A percentile compares a stretch with the other conserved stretches of the same genome.
Conservation (phyloP, 257 asterid species). For the Solanum clarkiae region DNA sequence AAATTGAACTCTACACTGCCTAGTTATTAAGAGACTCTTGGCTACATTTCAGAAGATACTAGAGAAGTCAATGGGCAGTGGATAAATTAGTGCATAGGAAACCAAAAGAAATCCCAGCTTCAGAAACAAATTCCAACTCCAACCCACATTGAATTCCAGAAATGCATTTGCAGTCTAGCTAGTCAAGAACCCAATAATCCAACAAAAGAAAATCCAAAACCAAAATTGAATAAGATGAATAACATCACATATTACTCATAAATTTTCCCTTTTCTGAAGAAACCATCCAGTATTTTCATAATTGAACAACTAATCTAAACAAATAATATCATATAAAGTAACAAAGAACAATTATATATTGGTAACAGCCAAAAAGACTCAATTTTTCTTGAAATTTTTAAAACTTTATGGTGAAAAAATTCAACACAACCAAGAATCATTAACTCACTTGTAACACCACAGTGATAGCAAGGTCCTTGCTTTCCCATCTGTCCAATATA, state of each 20-base stretch:
- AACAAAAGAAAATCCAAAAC: not conserved
- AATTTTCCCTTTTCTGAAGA: conserved; percentile 5
- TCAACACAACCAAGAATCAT: not conserved
- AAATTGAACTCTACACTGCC: not conserved
- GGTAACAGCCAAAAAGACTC: conserved; percentile 12
- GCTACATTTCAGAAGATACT: not conserved
- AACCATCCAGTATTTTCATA: conserved; percentile 10
- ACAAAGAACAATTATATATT: conserved; percentile 6
- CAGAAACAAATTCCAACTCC: not conserved
- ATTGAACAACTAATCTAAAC: conserved; percentile 22
- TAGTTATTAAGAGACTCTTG: not conserved
- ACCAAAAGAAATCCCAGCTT: not conserved
- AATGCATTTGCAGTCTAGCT: not conserved
- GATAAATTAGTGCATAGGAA: not conserved
- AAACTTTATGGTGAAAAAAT: not conserved
- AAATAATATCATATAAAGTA: conserved; percentile 10
- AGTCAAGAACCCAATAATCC: not conserved
- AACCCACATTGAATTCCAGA: not conserved
- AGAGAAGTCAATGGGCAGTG: not conserved
- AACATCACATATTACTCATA: conserved; percentile 17
- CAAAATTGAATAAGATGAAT: conserved; percentile 3
- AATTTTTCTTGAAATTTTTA: not conserved
- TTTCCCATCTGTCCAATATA: conserved; percentile 62
- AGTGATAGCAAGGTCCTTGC: conserved; percentile 99
- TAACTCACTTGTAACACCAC: conserved; percentile 99